Evolutionary conservation across 2,329 filamentous ascomycete species (phyloP).

Genomic region (Monilinia fructigena): DNA sequence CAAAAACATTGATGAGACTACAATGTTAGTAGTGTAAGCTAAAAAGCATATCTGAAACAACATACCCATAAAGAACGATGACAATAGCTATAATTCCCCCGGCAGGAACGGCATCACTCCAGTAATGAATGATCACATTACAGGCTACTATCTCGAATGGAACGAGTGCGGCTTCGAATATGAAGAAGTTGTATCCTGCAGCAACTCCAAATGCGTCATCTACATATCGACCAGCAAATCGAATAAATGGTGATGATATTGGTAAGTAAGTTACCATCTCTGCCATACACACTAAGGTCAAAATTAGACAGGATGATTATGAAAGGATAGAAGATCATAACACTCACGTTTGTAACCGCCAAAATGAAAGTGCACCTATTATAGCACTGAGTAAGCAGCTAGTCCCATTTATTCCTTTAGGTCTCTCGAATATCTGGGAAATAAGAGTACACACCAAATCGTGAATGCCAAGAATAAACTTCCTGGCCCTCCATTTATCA

Average conservation of each 20-base stretch:
- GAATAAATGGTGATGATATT: constrained; percentile 75
- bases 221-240: constrained; percentile 72
- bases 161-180: constrained; percentile 61
- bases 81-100: constrained; percentile 54
- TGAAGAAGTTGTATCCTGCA: constrained; percentile 72
- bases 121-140: constrained; percentile 47
- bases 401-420: not conserved
- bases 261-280: constrained; percentile 78
- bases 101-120: constrained; percentile 49
- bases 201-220: constrained; percentile 74
- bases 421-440: not conserved
- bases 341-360: constrained; percentile 50
- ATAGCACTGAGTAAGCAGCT: constrained; percentile 47
- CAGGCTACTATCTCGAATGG: constrained; percentile 44
- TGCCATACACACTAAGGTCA: constrained; percentile 48
- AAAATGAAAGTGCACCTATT: constrained; percentile 56
- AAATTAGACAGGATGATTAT: constrained; percentile 57
- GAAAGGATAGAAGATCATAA: constrained; percentile 42
- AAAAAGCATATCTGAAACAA: constrained; percentile 42
- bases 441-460: constrained; percentile 47
- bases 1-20: constrained; percentile 45
- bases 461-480: constrained; percentile 59
- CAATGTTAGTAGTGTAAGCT: constrained; percentile 42
- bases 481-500: constrained; percentile 59
- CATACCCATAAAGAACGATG: constrained; percentile 44